A percentile compares a stretch with the other conserved stretches of the same genome.
Evolutionary conservation across 2,329 filamentous ascomycete species (phyloP).

Genomic region (Apiospora phragmitis): DNA sequence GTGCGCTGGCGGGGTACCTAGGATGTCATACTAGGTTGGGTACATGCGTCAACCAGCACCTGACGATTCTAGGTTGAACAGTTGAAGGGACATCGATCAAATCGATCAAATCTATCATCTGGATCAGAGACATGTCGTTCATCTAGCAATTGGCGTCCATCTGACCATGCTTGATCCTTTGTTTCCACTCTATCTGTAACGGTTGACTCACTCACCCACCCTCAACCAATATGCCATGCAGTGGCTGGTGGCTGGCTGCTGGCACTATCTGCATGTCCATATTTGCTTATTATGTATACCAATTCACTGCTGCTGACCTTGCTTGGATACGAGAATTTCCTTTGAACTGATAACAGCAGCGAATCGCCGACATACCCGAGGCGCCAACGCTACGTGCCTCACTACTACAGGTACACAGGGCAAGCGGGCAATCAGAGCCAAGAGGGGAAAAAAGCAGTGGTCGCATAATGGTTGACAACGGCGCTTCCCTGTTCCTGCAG

Average conservation of each 20-base stretch:
- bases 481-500: constrained; percentile 9
- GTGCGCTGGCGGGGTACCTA: background rate
- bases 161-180: background rate
- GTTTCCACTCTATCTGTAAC: background rate
- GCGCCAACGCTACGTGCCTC: background rate
- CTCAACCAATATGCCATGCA: background rate
- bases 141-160: background rate
- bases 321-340: background rate
- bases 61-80: background rate
- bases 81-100: background rate
- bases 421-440: background rate
- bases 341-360: background rate
- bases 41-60: background rate
- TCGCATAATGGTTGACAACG: constrained; percentile 1
- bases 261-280: background rate
- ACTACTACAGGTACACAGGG: background rate
- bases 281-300: background rate
- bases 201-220: background rate
- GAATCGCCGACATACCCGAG: background rate
- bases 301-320: background rate
- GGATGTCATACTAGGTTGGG: background rate
- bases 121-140: background rate
- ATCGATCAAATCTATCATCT: background rate
- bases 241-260: too few species aligned
- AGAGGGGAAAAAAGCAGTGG: background rate